These are phyloP conservation scores for Globisporangium megalacanthum DNA, from an alignment of 352 stramenopile genomes.

Conservation along the genomic window DNA sequence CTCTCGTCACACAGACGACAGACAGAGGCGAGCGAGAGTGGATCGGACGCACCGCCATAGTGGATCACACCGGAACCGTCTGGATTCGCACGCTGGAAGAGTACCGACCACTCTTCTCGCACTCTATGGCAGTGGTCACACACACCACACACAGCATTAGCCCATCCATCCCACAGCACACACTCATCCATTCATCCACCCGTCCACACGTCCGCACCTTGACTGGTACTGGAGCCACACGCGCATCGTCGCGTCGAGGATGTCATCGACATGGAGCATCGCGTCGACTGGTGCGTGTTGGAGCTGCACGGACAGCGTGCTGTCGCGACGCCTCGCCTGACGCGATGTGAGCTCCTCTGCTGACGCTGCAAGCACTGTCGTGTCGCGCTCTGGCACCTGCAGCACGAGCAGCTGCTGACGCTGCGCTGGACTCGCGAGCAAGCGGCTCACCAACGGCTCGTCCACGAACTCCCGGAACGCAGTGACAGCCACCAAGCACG, in stretches of 20 bases:
- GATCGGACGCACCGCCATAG: conserved; percentile 36
- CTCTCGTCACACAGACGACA: neutral
- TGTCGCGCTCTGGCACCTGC: conserved; percentile 8
- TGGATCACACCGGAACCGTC: conserved; percentile 56
- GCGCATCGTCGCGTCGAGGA: conserved; percentile 66
- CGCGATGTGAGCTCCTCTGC: neutral
- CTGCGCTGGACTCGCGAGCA: conserved; percentile 49
- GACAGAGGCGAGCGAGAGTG: neutral
- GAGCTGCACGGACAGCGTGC: conserved; percentile 4
- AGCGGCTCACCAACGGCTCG: conserved; percentile 31
- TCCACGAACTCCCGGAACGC: conserved; percentile 40
- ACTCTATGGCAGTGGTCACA: conserved; percentile 19
- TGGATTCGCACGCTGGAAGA: conserved; percentile 59
- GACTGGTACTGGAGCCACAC: conserved; percentile 65
- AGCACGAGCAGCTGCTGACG: conserved; percentile 32
- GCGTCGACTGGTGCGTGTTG: conserved; percentile 10
- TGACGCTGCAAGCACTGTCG: neutral
- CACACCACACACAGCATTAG: no score
- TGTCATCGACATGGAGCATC: conserved; percentile 54
- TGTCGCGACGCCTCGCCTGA: conserved; percentile 2
- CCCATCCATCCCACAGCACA: neutral
- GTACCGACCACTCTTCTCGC: conserved; percentile 45
- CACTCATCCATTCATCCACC: neutral
- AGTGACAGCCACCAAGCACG: conserved; percentile 36
- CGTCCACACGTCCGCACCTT: conserved; percentile 20